Evolutionary conservation across 441 rosid species (phyloP), one percentile per base, ranked within the genome.

Genomic region (Eutrema salsugineum): DNA sequence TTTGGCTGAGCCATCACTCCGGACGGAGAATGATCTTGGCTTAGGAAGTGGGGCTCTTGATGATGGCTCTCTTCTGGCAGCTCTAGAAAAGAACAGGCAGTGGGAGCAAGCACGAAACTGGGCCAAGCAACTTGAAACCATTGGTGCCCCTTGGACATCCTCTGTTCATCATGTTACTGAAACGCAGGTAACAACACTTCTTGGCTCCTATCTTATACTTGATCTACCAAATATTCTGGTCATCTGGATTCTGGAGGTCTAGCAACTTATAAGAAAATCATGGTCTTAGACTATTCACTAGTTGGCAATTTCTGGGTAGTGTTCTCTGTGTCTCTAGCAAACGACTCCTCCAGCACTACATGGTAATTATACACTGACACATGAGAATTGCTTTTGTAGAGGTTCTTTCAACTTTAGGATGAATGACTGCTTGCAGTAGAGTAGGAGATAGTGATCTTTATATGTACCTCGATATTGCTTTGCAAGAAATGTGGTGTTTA

Each of bases 91-190:
- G 83, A 93, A 87, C 73, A 87, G 91, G 67, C 89, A 86, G 53
- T 96, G 99, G 99, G 98, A 96, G 79, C 93, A 96, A 80, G 98
- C 99, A 77, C 96, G 91, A 33, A 93, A 88, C 84, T 96, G 99
- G 99, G 98, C 98, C 40, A 88, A 84, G 79, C 99, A 93, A 85
- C 83, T 96, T 83, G 98, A 91, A 77, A 91, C 91, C 74, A 85
- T 86, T 66, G 94, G 96, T 32, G 94, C 87, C 79, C 80, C 93
- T 71, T 96, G 98, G 98, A 91, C 88, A 67, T 91, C 94, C 74
- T 77, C 88, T 73, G 80, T 82, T 83, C 96, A 96, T 84, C 97
- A 90, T 74, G 98, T 91, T 68, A 87, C 97, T 48, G 97, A 96
- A 86, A 90, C 90, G 63, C 99, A 96, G 98, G 99, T 96, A 84